These are phyloP conservation scores for Exophiala spinifera DNA, from an alignment of 2,329 filamentous ascomycete genomes.

Conservation along the genomic window DNA sequence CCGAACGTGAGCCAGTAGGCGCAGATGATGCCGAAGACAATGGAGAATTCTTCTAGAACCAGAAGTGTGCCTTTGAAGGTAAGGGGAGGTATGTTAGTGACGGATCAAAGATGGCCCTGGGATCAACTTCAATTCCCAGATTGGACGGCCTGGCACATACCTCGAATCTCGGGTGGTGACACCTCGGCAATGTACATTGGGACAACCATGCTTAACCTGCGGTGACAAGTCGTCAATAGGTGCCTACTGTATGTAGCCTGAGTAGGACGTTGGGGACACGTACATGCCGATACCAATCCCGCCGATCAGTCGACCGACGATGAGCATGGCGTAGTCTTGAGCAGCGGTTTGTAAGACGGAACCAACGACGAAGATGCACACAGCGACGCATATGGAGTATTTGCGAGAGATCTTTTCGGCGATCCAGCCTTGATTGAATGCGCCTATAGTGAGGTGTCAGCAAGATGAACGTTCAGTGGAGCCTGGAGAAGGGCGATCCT, in stretches of 20 bases:
- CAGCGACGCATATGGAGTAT: conserved; percentile 52
- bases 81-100: background rate
- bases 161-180: conserved; percentile 38
- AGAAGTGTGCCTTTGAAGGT: conserved; percentile 35
- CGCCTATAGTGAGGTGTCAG: conserved; percentile 29
- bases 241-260: background rate
- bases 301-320: conserved; percentile 49
- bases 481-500: background rate
- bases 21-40: conserved; percentile 38
- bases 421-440: conserved; percentile 48
- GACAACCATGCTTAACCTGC: conserved; percentile 45
- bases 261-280: background rate
- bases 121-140: background rate
- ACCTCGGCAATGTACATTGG: conserved; percentile 55
- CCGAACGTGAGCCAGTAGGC: conserved; percentile 44
- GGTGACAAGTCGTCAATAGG: background rate
- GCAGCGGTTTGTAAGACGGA: conserved; percentile 52
- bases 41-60: conserved; percentile 39
- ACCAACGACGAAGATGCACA: conserved; percentile 51
- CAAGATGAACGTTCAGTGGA: background rate
- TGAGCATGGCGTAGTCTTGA: conserved; percentile 51
- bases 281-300: conserved; percentile 52
- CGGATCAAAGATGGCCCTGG: too few relatives aligned
- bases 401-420: conserved; percentile 54
- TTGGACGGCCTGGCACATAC: too few relatives aligned